Conservation (phyloP, 106 monocot genomes). For the Chionographis japonica region DNA sequence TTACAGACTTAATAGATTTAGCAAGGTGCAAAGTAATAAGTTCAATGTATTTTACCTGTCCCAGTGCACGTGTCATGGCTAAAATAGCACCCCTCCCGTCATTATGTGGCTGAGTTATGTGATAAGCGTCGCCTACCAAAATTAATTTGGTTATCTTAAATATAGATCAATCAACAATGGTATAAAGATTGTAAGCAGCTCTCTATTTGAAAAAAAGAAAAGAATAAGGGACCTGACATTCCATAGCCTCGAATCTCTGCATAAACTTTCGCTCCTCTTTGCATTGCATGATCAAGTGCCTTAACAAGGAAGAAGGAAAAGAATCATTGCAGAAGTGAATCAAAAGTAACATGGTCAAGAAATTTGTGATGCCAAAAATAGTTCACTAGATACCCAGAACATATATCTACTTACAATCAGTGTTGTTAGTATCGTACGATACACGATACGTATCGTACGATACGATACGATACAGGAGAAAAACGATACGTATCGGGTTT, state of each 20-base stretch:
- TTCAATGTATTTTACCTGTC: slow-evolving; percentile 47
- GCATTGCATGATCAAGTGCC: slow-evolving; percentile 82
- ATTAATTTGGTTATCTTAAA: not conserved
- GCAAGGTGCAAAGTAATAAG: not conserved
- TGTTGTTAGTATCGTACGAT: too few relatives aligned
- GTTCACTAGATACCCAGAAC: too few relatives aligned
- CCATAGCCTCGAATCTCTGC: slow-evolving; percentile 95
- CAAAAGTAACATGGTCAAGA: too few relatives aligned
- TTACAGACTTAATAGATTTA: too few relatives aligned
- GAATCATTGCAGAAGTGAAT: not conserved
- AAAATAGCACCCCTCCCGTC: slow-evolving; percentile 93
- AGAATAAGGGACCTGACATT: slow-evolving; percentile 68
- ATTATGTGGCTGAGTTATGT: slow-evolving; percentile 90
- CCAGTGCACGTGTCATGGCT: slow-evolving; percentile 75
- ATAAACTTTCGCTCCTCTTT: slow-evolving; percentile 90
- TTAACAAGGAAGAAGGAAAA: slow-evolving; percentile 13
- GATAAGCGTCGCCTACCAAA: slow-evolving; percentile 81
- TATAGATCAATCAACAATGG: slow-evolving; percentile 3
- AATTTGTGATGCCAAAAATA: too few relatives aligned
- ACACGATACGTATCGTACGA: too few relatives aligned
- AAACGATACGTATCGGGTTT: too few relatives aligned
- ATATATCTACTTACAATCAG: too few relatives aligned
- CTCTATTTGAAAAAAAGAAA: not conserved
- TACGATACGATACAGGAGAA: too few relatives aligned
- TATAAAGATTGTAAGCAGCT: not conserved